Evolutionary conservation across 1,284 basidiomycete species (phyloP).

Genomic region (Neolentinus lepideus): DNA sequence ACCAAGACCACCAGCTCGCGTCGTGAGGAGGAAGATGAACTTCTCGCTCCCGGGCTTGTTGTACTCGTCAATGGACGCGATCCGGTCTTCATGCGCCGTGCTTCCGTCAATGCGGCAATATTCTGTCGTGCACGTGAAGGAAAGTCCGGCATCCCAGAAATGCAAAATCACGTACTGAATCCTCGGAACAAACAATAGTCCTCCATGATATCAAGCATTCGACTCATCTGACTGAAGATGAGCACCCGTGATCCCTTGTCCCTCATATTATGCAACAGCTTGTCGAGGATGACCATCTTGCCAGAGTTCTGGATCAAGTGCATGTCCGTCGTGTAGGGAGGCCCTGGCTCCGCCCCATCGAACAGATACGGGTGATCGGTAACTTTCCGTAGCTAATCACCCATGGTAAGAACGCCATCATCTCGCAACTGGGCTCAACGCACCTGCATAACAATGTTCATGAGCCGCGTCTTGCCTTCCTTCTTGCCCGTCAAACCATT

Average conservation of each 20-base stretch:
- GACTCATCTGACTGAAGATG: slow-evolving; percentile 99
- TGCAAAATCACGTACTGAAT: slow-evolving; percentile 55
- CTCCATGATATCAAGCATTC: slow-evolving; percentile 88
- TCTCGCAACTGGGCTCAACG: no score
- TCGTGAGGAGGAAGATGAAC: slow-evolving; percentile 96
- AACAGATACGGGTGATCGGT: slow-evolving; percentile 84
- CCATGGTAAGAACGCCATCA: no score
- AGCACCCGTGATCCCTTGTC: slow-evolving; percentile 91
- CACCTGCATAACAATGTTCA: slow-evolving; percentile 99
- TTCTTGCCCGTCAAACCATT: slow-evolving; percentile 97
- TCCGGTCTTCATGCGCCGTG: slow-evolving; percentile 95
- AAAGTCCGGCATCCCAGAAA: neutral
- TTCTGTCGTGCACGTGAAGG: slow-evolving; percentile 36
- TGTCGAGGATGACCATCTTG: slow-evolving; percentile 98
- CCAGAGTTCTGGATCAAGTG: slow-evolving; percentile 93
- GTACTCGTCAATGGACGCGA: slow-evolving; percentile 95
- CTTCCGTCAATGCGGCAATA: slow-evolving; percentile 97
- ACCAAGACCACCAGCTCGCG: slow-evolving; percentile 96
- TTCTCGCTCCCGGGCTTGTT: slow-evolving; percentile 94
- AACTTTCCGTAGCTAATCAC: slow-evolving; percentile 65
- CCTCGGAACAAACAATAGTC: slow-evolving; percentile 94
- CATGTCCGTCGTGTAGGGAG: slow-evolving; percentile 97
- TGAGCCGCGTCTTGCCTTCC: slow-evolving; percentile 94
- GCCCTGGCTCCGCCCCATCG: slow-evolving; percentile 94
- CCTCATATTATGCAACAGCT: slow-evolving; percentile 84